These are phyloP conservation scores for Boletus mariae DNA, from an alignment of 1,284 basidiomycete species.

Conservation along the genomic window DNA sequence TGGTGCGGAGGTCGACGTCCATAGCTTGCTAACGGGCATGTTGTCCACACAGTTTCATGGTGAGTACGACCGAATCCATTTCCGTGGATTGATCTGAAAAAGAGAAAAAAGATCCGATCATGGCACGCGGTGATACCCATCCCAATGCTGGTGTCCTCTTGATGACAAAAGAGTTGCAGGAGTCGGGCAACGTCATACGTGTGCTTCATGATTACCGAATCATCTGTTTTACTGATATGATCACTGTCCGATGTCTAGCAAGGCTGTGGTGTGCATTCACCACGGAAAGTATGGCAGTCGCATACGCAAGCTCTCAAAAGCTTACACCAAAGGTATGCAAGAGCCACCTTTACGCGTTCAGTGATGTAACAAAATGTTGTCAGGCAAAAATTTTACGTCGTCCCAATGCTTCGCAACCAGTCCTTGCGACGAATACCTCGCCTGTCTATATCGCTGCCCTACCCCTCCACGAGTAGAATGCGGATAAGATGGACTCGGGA, in stretches of 20 bases:
- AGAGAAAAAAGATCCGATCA: conserved; percentile 26
- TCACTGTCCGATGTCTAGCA: conserved; percentile 34
- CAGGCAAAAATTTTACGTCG: conserved; percentile 47
- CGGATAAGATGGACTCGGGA: not conserved
- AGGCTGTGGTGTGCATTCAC: conserved; percentile 80
- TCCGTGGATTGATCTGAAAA: conserved; percentile 1
- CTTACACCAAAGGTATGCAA: conserved; percentile 51
- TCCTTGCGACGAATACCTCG: conserved; percentile 22
- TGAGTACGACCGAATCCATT: conserved; percentile 18
- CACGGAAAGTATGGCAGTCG: conserved; percentile 75
- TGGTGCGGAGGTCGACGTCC: conserved; percentile 36
- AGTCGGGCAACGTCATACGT: conserved; percentile 29
- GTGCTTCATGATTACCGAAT: not conserved
- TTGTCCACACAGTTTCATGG: conserved; percentile 41
- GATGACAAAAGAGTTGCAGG: conserved; percentile 41
- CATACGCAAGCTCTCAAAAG: conserved; percentile 51
- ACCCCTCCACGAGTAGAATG: conserved; percentile 31
- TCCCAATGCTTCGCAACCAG: conserved; percentile 25
- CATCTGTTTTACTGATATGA: not conserved
- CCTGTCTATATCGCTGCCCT: conserved; percentile 54
- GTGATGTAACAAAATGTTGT: conserved; percentile 26
- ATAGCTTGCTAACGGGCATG: conserved; percentile 37
- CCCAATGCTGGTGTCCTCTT: conserved; percentile 46
- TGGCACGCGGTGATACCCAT: conserved; percentile 26
- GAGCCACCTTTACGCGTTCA: not conserved